Conservation (phyloP, 2,329 filamentous ascomycete genomes). For the Curvularia eragrostidis region DNA sequence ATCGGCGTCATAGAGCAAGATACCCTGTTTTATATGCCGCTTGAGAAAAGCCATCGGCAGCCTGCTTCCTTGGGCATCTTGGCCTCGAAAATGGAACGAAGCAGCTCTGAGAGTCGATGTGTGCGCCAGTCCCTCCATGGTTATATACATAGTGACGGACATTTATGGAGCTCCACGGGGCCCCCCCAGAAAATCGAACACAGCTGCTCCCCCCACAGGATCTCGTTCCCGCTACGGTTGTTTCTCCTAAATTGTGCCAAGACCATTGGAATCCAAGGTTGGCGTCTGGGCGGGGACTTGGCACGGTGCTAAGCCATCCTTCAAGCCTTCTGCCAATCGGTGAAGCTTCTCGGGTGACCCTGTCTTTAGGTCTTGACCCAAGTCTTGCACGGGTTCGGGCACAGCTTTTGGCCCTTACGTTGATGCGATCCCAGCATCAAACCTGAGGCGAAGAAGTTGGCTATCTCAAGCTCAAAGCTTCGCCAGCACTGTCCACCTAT, state of each 20-base stretch:
- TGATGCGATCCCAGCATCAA: slow-evolving; percentile 2
- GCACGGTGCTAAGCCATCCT: neutral
- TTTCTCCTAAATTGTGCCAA: neutral
- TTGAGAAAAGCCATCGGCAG: neutral
- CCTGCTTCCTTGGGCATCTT: neutral
- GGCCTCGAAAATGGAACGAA: neutral
- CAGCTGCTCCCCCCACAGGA: neutral
- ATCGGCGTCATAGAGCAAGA: neutral
- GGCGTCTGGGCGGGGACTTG: neutral
- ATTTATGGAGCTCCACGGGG: neutral
- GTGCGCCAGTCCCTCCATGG: neutral
- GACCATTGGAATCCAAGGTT: too few relatives aligned
- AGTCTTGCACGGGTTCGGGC: slow-evolving; percentile 6
- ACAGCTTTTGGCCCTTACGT: slow-evolving; percentile 12
- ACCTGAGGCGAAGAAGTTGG: slow-evolving; percentile 8
- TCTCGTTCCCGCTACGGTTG: neutral
- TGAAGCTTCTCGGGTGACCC: slow-evolving; percentile 7
- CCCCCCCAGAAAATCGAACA: neutral
- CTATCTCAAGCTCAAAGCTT: neutral
- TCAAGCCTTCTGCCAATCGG: slow-evolving; percentile 10
- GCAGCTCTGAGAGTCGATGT: neutral
- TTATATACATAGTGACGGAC: neutral
- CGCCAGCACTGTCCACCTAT: neutral
- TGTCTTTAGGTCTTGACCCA: neutral
- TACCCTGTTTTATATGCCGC: neutral